phyloP scores from a whole-genome alignment of 257 asterid species.

The Nicotiana sylvestris region DNA sequence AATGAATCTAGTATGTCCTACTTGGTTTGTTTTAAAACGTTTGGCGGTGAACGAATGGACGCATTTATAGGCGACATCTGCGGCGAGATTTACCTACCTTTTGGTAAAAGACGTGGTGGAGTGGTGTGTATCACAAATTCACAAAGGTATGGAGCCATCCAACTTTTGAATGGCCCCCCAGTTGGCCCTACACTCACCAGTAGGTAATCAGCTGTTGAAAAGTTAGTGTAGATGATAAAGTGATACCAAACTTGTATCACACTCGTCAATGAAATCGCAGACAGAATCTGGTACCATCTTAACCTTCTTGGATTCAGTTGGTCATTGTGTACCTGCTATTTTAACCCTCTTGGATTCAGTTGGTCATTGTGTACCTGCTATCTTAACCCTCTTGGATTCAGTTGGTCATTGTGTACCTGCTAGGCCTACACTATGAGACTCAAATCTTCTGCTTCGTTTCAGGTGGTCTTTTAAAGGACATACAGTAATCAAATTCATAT shows the following conservation, averaged over 20 bases:
- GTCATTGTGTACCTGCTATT: too few relatives aligned
- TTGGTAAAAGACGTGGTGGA: background rate
- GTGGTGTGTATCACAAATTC: background rate
- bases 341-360: background rate
- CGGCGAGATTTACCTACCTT: background rate
- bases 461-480: background rate
- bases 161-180: background rate
- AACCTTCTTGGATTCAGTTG: background rate
- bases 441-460: background rate
- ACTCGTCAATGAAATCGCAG: background rate
- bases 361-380: too few relatives aligned
- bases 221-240: background rate
- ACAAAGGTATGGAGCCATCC: background rate
- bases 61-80: slow-evolving; percentile 4
- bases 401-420: background rate
- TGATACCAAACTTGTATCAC: background rate
- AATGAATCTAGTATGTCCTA: background rate
- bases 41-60: background rate
- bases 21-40: background rate
- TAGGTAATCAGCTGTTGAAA: background rate
- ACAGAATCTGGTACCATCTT: background rate
- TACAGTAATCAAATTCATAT: background rate
- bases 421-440: background rate
- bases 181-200: background rate
- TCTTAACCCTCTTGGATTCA: background rate